Base-by-base conservation (phyloP, 2,329 filamentous ascomycete species). In the Geosmithia putterillii region DNA sequence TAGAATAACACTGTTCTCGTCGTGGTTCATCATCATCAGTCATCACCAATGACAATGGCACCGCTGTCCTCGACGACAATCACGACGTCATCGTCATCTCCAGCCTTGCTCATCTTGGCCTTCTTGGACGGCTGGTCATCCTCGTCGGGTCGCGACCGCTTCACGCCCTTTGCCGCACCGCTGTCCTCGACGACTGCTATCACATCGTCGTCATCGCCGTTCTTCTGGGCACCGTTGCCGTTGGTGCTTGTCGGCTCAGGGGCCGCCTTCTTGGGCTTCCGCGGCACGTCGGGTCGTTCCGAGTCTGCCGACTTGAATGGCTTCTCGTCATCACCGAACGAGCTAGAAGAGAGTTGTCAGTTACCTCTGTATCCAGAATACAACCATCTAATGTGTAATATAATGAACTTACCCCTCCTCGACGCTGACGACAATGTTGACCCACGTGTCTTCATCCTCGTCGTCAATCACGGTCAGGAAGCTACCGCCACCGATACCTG, bases 391-490 rank as follows among this genome's bases (percentile, higher is more conserved):
- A 9, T 32, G 28, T 32, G 15, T 32, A 32, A 32, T 32, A 32
- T 32, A 32, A 32, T 32, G 25, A 9, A 14, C 42, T 19, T 39
- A 38, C 22, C 42, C 42, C 40, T 43, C 72, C 51, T 79, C 71
- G 43, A 87, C 70, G 49, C 77, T 74, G 14, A 95, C 67, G 42
- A 90, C 73, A 2, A 96, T 71, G 49, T 95, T 90, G 44, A 95
- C 82, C 47, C 84, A 81, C 0, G 83, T 73, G 40, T 77, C 70
- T 1, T 82, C 72, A 37, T 86, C 82, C 43, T 89, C 83, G 40
- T 87, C 83, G 45, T 94, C 92, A n/a, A 83, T 80, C 42, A 96
- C 67, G 0, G 86, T 94, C 49, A 96, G 63, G 58, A 94, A 90
- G 42, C 74, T 81, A 49, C 84, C 84, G 20, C 74, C 68, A 45